phyloP scores from a whole-genome alignment of 2,329 filamentous ascomycete genomes.

The Clarireedia homoeocarpa region DNA sequence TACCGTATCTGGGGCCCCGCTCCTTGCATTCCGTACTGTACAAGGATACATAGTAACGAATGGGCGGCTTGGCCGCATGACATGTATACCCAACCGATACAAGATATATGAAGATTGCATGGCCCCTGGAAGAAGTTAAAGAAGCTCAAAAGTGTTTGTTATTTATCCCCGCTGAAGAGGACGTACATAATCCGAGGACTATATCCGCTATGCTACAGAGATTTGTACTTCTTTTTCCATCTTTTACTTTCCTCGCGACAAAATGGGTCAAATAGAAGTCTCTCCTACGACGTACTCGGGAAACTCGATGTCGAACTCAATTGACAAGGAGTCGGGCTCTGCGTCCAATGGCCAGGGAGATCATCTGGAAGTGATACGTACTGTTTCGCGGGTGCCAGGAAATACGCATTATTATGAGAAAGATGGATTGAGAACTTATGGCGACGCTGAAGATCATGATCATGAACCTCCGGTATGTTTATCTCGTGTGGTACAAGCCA shows the following conservation, averaged over 20 bases:
- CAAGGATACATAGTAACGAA: not conserved
- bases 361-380: not conserved
- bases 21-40: too few species aligned
- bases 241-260: not conserved
- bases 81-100: not conserved
- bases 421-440: conserved; percentile 35
- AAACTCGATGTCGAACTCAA: conserved; percentile 15
- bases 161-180: not conserved
- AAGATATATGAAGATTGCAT: not conserved
- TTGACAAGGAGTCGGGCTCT: conserved; percentile 16
- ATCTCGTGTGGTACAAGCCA: not conserved
- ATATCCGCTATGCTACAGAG: too few species aligned
- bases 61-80: too few species aligned
- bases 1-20: too few species aligned
- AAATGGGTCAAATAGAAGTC: not conserved
- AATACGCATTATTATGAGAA: conserved; percentile 18
- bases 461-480: conserved; percentile 36
- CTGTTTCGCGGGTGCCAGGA: conserved; percentile 16
- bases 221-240: not conserved
- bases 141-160: not conserved
- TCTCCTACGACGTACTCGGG: conserved; percentile 5
- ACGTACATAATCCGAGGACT: not conserved
- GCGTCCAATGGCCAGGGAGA: not conserved
- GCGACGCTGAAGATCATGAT: conserved; percentile 40
- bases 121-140: not conserved